Conservation (phyloP, 768 basidiomycete species). For the Podaxis mareebaensis region DNA sequence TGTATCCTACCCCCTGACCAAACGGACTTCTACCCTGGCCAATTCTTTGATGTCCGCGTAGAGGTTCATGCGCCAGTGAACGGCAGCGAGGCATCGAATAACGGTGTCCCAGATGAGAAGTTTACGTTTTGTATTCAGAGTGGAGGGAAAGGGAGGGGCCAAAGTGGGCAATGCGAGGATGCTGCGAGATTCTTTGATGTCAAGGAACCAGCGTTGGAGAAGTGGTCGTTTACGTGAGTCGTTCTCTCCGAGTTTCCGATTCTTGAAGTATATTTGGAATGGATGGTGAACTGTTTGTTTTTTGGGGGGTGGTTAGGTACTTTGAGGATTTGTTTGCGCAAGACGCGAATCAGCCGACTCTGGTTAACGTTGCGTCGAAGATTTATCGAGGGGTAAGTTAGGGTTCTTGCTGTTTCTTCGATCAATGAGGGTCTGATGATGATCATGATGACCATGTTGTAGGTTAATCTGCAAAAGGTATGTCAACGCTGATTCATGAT, state of each 20-base stretch:
- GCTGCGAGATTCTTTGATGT: slow-evolving; percentile 38
- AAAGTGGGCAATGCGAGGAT: slow-evolving; percentile 29
- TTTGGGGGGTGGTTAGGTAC: slow-evolving; percentile 27
- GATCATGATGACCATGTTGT: background rate
- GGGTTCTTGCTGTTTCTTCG: background rate
- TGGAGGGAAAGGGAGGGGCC: slow-evolving; percentile 18
- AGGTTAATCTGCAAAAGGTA: slow-evolving; percentile 32
- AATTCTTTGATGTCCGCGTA: slow-evolving; percentile 43
- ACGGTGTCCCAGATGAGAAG: slow-evolving; percentile 36
- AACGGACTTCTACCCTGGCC: slow-evolving; percentile 42
- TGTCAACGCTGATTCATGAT: background rate
- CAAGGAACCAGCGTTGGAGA: slow-evolving; percentile 33
- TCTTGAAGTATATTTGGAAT: background rate
- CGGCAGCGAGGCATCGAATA: slow-evolving; percentile 36
- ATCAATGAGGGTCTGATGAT: background rate
- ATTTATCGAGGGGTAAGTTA: slow-evolving; percentile 40
- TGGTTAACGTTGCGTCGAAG: slow-evolving; percentile 44
- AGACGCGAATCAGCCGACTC: slow-evolving; percentile 32
- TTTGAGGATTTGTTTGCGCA: slow-evolving; percentile 44
- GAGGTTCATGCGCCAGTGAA: slow-evolving; percentile 46
- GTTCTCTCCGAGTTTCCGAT: background rate
- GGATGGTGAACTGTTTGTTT: background rate
- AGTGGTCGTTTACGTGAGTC: slow-evolving; percentile 42
- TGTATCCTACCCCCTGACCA: slow-evolving; percentile 48
- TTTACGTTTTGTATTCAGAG: slow-evolving; percentile 41